Base-by-base conservation (phyloP, 2,329 filamentous ascomycete species). In the Talaromyces sp. region DNA sequence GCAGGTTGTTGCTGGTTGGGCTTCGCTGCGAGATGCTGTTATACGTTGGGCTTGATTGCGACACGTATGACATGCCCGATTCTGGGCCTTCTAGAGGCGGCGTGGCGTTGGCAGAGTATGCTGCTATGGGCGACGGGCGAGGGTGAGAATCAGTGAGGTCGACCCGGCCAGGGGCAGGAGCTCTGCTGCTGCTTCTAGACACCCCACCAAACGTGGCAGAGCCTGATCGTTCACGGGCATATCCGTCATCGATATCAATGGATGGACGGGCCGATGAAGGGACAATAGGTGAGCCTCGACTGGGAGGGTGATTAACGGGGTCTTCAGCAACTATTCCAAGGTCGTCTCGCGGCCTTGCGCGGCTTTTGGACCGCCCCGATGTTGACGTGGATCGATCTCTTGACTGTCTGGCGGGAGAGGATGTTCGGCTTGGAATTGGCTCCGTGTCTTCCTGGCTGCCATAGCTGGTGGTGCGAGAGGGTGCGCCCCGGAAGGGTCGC, bases 311-410 rank as follows among this genome's bases (percentile, higher is more conserved):
- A 50, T 67, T 69, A 1, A 75, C 74, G 5, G 75, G 68, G 12
- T 78, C 78, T 68, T 83, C 81, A 3, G 75, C 72, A 70, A 83
- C 78, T n/a, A 81, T 77, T 63, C 80, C 79, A 2, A 83, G 69
- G 65, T 86, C 83, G 58, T 86, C 83, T 33, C 81, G 80, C 62
- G 80, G 77, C 52, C 79, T 75, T 51, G 76, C 75, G 50, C 82
- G 81, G 68, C 84, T 86, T 64, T 81, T 81, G 7, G 84, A 85
- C 31, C 84, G 80, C 31, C 78, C 79, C 57, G 79, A 81, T 3
- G 80, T 80, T 6, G 85, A 87, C 64, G 79, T 81, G 5, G 85
- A 85, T 56, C 85, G 81, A 63, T 83, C 81, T 57, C 84, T 76
- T 31, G 72, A 75, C 23, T 74, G 74, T 56, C 72, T 72, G 65